These are phyloP conservation scores for Aechmea fasciata DNA, from an alignment of 176 grass and related monocot genomes.

Conservation along the genomic window DNA sequence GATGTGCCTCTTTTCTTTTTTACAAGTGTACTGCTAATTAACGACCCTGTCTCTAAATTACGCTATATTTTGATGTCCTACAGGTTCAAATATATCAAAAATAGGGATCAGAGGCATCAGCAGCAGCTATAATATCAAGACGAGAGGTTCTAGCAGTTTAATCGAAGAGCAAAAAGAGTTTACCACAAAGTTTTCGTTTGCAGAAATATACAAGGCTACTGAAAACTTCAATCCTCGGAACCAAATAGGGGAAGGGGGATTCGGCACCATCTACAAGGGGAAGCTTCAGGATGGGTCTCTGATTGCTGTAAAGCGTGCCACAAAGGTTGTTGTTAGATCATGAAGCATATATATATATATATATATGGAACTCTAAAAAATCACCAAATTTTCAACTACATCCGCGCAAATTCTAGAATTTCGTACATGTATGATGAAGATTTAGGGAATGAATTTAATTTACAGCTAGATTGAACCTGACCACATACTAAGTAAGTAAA, in stretches of 20 bases:
- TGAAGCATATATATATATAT: too few relatives aligned
- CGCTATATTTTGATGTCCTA: slow-evolving; percentile 11
- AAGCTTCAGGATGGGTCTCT: slow-evolving; percentile 73
- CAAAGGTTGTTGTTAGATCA: slow-evolving; percentile 65
- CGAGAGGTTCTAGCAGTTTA: slow-evolving; percentile 16
- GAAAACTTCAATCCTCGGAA: slow-evolving; percentile 63
- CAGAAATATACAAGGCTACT: slow-evolving; percentile 60
- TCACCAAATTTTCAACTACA: not conserved
- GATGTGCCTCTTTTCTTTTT: too few relatives aligned
- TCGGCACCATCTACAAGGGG: slow-evolving; percentile 70
- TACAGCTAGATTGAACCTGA: not conserved
- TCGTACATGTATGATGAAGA: too few relatives aligned
- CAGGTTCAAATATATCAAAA: slow-evolving; percentile 68
- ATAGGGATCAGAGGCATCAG: slow-evolving; percentile 45
- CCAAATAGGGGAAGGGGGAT: slow-evolving; percentile 80
- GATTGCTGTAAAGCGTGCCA: slow-evolving; percentile 70
- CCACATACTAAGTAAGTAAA: slow-evolving; percentile 1
- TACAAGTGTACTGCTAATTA: not conserved
- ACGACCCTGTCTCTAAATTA: not conserved
- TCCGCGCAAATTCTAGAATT: too few relatives aligned
- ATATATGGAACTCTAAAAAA: not conserved
- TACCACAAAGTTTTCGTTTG: slow-evolving; percentile 36
- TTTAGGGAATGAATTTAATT: not conserved
- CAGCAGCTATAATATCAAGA: slow-evolving; percentile 36
- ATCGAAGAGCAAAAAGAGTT: slow-evolving; percentile 26